phyloP scores from a whole-genome alignment of 345 rosid genomes.

The Citrus unshiu region DNA sequence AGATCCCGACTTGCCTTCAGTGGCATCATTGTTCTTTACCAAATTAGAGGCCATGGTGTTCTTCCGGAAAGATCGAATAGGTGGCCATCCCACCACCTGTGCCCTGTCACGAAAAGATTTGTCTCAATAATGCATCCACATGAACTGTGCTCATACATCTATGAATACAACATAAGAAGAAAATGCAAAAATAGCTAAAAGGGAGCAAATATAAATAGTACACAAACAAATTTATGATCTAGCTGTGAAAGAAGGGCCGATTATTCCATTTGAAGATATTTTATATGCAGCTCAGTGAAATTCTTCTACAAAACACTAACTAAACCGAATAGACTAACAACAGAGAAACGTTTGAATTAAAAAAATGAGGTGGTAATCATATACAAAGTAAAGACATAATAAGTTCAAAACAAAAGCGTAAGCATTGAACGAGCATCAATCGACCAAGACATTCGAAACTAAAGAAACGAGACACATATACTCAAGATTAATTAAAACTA shows the following conservation, averaged over 20 bases:
- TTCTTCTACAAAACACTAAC: background rate
- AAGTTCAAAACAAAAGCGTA: background rate
- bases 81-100: constrained; percentile 73
- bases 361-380: background rate
- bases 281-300: background rate
- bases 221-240: background rate
- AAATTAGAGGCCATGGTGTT: constrained; percentile 43
- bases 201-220: background rate
- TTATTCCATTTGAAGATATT: background rate
- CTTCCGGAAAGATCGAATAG: constrained; percentile 54
- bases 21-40: constrained; percentile 41
- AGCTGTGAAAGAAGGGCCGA: background rate
- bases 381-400: background rate
- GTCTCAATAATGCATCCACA: constrained; percentile 7
- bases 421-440: constrained; percentile 3
- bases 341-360: background rate
- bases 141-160: background rate
- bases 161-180: background rate
- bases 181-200: background rate
- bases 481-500: background rate
- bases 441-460: background rate
- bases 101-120: constrained; percentile 35
- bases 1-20: constrained; percentile 34
- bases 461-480: background rate
- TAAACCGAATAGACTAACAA: background rate